phyloP scores from a whole-genome alignment of 306 rosid genomes.

The Cercis canadensis region DNA sequence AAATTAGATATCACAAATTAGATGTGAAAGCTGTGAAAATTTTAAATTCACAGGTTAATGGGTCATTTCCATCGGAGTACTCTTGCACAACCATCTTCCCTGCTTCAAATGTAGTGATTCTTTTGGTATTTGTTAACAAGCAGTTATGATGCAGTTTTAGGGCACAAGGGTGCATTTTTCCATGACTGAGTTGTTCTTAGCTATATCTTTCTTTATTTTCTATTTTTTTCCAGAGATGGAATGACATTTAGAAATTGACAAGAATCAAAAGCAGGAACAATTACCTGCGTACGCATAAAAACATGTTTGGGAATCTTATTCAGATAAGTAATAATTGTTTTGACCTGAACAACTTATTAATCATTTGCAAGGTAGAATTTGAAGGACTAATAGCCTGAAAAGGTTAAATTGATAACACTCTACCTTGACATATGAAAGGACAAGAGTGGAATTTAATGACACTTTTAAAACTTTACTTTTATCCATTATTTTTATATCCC shows the following conservation, averaged over 20 bases:
- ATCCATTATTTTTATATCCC: conserved; percentile 4
- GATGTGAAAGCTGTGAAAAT: too few species aligned
- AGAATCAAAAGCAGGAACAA: conserved; percentile 29
- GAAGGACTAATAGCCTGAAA: conserved; percentile 36
- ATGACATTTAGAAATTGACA: conserved; percentile 28
- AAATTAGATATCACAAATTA: too few species aligned
- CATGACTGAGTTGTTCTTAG: neutral
- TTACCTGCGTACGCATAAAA: conserved; percentile 39
- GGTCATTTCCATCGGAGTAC: too few species aligned
- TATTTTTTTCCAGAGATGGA: too few species aligned
- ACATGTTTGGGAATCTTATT: conserved; percentile 52
- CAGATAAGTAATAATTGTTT: conserved; percentile 39
- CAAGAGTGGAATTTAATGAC: conserved; percentile 25
- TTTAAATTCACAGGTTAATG: too few species aligned
- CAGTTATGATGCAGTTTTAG: conserved; percentile 28
- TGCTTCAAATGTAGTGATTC: neutral
- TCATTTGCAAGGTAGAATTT: conserved; percentile 43
- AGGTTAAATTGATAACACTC: conserved; percentile 34
- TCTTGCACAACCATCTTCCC: too few species aligned
- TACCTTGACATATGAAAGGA: conserved; percentile 11
- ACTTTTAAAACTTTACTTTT: conserved; percentile 9
- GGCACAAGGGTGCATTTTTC: neutral
- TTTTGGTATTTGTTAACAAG: conserved; percentile 1
- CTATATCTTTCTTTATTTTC: neutral
- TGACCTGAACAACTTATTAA: conserved; percentile 49